Evolutionary conservation across 1,139 yeast genomes (phyloP).

Genomic region (Debaryomyces nepalensis): DNA sequence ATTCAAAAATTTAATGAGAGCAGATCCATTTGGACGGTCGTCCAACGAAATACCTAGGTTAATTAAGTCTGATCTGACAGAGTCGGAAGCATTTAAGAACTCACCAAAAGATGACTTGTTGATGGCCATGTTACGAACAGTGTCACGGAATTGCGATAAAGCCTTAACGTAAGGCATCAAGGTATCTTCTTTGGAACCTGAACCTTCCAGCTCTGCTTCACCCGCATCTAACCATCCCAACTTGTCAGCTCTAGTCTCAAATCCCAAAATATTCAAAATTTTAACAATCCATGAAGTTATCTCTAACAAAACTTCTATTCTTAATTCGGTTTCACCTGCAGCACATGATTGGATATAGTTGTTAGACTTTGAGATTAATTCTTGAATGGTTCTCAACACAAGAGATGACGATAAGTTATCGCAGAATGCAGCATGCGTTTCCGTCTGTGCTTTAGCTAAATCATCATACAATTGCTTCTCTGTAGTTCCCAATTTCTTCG

Average conservation of each 20-base stretch:
- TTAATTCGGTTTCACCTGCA: conserved; percentile 50
- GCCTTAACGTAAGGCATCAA: conserved; percentile 81
- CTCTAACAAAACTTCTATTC: conserved; percentile 68
- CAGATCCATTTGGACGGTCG: conserved; percentile 81
- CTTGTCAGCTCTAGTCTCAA: conserved; percentile 66
- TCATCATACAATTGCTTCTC: conserved; percentile 63
- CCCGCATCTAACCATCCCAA: conserved; percentile 74
- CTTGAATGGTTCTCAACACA: conserved; percentile 67
- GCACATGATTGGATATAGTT: conserved; percentile 63
- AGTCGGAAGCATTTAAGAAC: conserved; percentile 55
- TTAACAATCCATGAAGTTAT: conserved; percentile 72
- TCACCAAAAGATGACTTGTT: conserved; percentile 57
- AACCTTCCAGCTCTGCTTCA: conserved; percentile 19
- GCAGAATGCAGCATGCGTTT: conserved; percentile 78
- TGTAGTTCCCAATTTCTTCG: conserved; percentile 54
- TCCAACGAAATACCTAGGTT: conserved; percentile 83
- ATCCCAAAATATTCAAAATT: conserved; percentile 75
- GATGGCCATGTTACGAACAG: conserved; percentile 75
- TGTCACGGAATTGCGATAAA: conserved; percentile 79
- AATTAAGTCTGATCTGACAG: conserved; percentile 59
- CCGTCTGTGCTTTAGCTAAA: conserved; percentile 58
- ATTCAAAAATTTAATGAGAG: conserved; percentile 80
- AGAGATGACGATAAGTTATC: conserved; percentile 84
- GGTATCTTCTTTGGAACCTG: conserved; percentile 61
- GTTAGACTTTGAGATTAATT: conserved; percentile 72